phyloP scores from a whole-genome alignment of 805 yeast species.

The Teunomyces stri region DNA sequence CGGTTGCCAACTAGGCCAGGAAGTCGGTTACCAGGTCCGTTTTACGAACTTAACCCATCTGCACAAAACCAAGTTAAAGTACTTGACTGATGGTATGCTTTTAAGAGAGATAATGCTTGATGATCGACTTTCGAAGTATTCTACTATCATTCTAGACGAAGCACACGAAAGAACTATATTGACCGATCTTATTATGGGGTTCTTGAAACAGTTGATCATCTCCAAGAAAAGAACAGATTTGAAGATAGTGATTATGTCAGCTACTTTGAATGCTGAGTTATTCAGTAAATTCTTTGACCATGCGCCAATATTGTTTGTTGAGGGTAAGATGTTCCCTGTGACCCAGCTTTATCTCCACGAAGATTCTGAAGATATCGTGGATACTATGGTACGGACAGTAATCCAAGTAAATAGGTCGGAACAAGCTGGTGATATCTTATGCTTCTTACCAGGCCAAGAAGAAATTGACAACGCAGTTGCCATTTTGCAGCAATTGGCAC shows the following conservation, averaged over 20 bases:
- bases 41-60: constrained; percentile 69
- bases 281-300: constrained; percentile 74
- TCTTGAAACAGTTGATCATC: constrained; percentile 63
- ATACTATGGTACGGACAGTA: constrained; percentile 67
- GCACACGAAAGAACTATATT: constrained; percentile 96
- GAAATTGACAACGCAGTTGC: constrained; percentile 86
- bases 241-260: constrained; percentile 87
- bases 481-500: constrained; percentile 57
- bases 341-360: constrained; percentile 62
- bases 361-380: constrained; percentile 80
- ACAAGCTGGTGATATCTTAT: constrained; percentile 85
- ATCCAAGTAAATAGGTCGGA: constrained; percentile 79
- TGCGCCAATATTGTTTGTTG: constrained; percentile 83
- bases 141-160: constrained; percentile 85
- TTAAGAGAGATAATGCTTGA: constrained; percentile 86
- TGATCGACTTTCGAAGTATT: constrained; percentile 58
- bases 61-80: constrained; percentile 66
- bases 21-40: constrained; percentile 91
- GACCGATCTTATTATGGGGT: constrained; percentile 88
- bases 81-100: constrained; percentile 96
- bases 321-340: constrained; percentile 88
- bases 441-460: constrained; percentile 94
- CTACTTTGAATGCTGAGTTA: constrained; percentile 88
- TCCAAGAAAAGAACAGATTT: constrained; percentile 54
- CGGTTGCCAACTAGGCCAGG: constrained; percentile 73